phyloP scores from a whole-genome alignment of 1,284 basidiomycete genomes.

The Pyrrhoderma lamaoense region DNA sequence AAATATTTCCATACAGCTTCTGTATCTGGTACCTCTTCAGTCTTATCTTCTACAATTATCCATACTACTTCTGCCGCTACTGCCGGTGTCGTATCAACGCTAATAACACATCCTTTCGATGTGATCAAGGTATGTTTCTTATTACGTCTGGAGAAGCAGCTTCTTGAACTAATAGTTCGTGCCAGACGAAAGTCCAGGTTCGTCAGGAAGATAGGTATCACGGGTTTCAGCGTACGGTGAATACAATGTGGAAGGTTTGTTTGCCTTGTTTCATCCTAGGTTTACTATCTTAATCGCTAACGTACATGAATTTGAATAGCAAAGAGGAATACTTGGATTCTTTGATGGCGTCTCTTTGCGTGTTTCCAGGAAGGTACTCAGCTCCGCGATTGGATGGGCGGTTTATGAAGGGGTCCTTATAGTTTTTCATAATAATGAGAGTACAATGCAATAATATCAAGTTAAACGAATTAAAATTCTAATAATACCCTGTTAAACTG shows the following conservation, averaged over 20 bases:
- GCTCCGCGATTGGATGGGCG: constrained; percentile 88
- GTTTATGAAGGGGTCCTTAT: constrained; percentile 82
- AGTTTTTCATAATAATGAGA: constrained; percentile 35
- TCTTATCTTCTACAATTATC: constrained; percentile 37
- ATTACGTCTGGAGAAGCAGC: background rate
- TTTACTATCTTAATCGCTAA: too few species aligned
- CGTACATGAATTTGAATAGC: constrained; percentile 33
- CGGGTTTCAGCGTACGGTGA: constrained; percentile 56
- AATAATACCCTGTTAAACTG: too few species aligned
- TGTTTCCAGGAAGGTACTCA: constrained; percentile 82
- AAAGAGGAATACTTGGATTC: constrained; percentile 72
- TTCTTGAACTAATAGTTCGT: constrained; percentile 6
- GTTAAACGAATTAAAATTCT: too few species aligned
- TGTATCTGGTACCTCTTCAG: constrained; percentile 32
- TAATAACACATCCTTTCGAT: constrained; percentile 85
- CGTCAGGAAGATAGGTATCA: constrained; percentile 67
- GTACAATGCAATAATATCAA: background rate
- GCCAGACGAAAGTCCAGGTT: constrained; percentile 84
- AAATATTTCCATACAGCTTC: constrained; percentile 11
- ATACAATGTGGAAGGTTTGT: constrained; percentile 62
- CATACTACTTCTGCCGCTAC: constrained; percentile 62
- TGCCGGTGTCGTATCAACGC: constrained; percentile 75
- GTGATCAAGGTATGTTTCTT: constrained; percentile 64
- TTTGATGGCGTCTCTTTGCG: constrained; percentile 82
- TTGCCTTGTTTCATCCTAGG: background rate